A percentile compares a stretch with the other conserved stretches of the same genome.
Conservation (phyloP, 2,329 filamentous ascomycete genomes). For the Kalmusia sp. region DNA sequence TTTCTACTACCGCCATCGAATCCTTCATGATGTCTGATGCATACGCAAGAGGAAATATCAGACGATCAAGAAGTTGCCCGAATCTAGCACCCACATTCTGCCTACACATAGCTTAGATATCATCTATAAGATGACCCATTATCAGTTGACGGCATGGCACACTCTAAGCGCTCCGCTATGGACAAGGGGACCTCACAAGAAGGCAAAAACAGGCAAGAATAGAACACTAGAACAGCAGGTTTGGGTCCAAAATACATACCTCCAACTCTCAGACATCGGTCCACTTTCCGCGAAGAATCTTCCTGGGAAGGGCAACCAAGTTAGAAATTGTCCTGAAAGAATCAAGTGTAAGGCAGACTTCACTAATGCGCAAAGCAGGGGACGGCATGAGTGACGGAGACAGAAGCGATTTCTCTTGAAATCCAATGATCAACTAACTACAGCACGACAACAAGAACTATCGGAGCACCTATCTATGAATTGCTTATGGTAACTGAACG, state of each 20-base stretch:
- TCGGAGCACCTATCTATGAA: no score
- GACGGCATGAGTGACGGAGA: no score
- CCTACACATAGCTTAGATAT: background rate
- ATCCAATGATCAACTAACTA: no score
- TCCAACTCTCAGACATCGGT: background rate
- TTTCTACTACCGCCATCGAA: constrained; percentile 8
- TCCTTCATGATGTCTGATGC: background rate
- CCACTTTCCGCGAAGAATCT: no score
- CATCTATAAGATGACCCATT: no score
- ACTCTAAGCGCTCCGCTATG: background rate
- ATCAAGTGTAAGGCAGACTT: background rate
- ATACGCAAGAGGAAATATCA: constrained; percentile 1
- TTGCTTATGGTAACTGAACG: no score
- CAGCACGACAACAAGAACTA: no score
- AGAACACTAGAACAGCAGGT: background rate
- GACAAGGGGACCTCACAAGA: background rate
- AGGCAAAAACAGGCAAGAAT: constrained; percentile 4
- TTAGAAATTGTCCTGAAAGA: no score
- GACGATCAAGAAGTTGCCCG: background rate
- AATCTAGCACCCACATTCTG: background rate
- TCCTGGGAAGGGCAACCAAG: no score
- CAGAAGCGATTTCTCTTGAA: no score
- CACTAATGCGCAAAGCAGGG: background rate
- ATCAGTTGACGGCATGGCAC: background rate
- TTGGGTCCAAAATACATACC: background rate